Base-by-base conservation (phyloP, 345 rosid species). In the Nasturtium officinale region DNA sequence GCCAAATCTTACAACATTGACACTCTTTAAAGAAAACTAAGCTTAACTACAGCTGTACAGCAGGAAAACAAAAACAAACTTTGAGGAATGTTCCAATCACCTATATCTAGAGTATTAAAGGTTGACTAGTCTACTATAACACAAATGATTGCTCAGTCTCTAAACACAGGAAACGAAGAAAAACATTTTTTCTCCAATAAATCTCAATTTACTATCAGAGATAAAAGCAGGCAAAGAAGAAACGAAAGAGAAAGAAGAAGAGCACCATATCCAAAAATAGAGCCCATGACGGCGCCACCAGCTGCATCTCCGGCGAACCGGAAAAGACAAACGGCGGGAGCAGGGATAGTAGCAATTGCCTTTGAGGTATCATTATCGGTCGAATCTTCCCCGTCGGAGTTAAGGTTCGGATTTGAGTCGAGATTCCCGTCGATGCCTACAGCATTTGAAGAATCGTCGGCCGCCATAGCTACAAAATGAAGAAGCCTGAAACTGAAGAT, bases 261-360 rank as follows among this genome's bases (percentile, higher is more conserved):
- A 52, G 26, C 11, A 91, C 99, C 98, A 65, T 82, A 91, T 68
- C 97, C 96, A 63, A 88, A 88, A 57, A 91, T 83, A 67, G 96
- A 86, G 70, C 98, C 97, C 92, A 86, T 84, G 58, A 95, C 75
- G 51, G 94, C 94, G 60, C 99, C 99, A n/a, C 86, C 88, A 32
- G 87, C 88, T 54, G 98, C 77, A 83, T 91, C 96, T 43, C 84
- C 86, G 0, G 87, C 91, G 78, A 83, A 88, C 52, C 87, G 87
- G 67, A 83, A 37, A 74, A 95, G 77, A 75, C 99, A 95, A 52
- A 87, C 89, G 48, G 82, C 86, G 11, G 90, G 87, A 45, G 87
- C 70, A 23, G 87, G 84, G 72, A 80, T 77, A 63, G 55, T 81
- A 46, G 23, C 52, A 60, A 85, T 16, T 40, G 86, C 82, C 62